phyloP scores from a whole-genome alignment of 2,329 filamentous ascomycete genomes.

The Botryotinia narcissicola region DNA sequence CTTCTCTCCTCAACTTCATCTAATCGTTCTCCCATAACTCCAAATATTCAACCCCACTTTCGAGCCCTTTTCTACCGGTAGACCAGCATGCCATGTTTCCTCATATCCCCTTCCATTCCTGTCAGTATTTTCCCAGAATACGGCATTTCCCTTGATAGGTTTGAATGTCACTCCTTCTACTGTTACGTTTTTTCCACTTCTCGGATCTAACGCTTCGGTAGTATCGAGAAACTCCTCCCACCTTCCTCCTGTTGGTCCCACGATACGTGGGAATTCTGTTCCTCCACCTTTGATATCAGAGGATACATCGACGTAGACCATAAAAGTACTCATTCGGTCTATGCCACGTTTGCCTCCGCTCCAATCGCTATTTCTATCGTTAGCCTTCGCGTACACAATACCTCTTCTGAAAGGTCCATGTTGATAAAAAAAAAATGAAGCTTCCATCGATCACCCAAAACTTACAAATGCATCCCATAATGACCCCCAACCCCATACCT shows the following conservation, averaged over 20 bases:
- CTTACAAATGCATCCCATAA: slow-evolving; percentile 41
- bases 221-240: slow-evolving; percentile 62
- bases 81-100: slow-evolving; percentile 60
- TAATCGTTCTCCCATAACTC: slow-evolving; percentile 49
- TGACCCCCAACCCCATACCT: slow-evolving; percentile 59
- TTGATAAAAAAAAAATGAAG: too few relatives aligned
- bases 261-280: slow-evolving; percentile 57
- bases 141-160: slow-evolving; percentile 55
- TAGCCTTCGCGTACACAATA: not conserved
- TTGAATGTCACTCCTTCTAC: slow-evolving; percentile 54
- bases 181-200: slow-evolving; percentile 27
- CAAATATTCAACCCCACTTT: slow-evolving; percentile 65
- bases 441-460: not conserved
- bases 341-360: slow-evolving; percentile 41
- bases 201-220: slow-evolving; percentile 31
- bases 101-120: slow-evolving; percentile 53
- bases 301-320: slow-evolving; percentile 54
- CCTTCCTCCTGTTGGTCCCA: slow-evolving; percentile 39
- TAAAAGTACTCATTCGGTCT: slow-evolving; percentile 55
- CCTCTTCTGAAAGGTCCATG: not conserved
- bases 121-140: slow-evolving; percentile 62
- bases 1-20: not conserved
- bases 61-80: slow-evolving; percentile 53
- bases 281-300: slow-evolving; percentile 53
- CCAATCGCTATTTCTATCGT: slow-evolving; percentile 58